Conservation (phyloP, 768 basidiomycete genomes). For the Suillus alpinus region DNA sequence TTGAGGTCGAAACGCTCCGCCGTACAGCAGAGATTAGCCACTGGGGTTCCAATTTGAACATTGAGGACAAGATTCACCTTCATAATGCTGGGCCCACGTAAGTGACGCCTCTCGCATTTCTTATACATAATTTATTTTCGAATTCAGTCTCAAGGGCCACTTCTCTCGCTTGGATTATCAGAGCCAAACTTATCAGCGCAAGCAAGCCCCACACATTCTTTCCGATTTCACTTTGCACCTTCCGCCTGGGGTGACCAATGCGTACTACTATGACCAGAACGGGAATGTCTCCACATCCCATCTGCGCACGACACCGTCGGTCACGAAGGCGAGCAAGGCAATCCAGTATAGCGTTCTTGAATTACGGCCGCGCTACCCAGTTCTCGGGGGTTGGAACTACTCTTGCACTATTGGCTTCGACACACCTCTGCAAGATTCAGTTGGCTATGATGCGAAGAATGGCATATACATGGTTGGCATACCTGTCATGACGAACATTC, state of each 20-base stretch:
- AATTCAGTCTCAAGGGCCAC: constrained; percentile 81
- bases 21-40: constrained; percentile 91
- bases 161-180: constrained; percentile 93
- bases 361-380: constrained; percentile 84
- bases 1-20: constrained; percentile 69
- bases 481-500: constrained; percentile 81
- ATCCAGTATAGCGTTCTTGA: constrained; percentile 71
- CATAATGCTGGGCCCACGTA: constrained; percentile 89
- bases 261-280: constrained; percentile 88
- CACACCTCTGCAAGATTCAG: constrained; percentile 73
- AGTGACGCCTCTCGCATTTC: constrained; percentile 30
- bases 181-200: constrained; percentile 66
- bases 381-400: constrained; percentile 98
- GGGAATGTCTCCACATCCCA: constrained; percentile 97
- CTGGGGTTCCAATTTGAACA: constrained; percentile 94
- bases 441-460: constrained; percentile 57
- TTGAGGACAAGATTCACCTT: constrained; percentile 84
- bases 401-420: constrained; percentile 94
- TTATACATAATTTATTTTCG: constrained; percentile 6
- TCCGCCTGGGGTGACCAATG: constrained; percentile 75
- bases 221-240: constrained; percentile 74
- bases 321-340: constrained; percentile 51
- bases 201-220: constrained; percentile 66
- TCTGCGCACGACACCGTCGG: constrained; percentile 67
- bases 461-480: constrained; percentile 74